These are phyloP conservation scores for Kluyveromyces dobzhanskii DNA, from an alignment of 805 yeast species.

Conservation along the genomic window DNA sequence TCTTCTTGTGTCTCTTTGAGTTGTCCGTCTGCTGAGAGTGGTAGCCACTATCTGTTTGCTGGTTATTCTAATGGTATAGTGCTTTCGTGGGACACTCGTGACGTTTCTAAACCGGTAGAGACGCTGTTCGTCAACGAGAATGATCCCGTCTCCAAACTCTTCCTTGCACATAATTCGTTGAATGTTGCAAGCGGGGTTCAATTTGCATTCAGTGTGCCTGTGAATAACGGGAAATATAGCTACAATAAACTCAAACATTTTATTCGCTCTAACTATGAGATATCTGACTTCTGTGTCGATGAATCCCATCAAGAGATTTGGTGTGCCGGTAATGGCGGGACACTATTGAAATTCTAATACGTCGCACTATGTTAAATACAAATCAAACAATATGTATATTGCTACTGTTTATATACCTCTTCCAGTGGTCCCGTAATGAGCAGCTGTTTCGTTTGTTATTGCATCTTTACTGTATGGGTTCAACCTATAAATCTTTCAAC, in stretches of 20 bases:
- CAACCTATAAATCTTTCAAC: too few relatives aligned
- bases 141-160: constrained; percentile 15
- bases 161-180: constrained; percentile 6
- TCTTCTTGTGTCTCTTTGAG: constrained; percentile 17
- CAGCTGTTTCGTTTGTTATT: too few relatives aligned
- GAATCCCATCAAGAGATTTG: background rate
- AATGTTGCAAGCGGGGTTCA: constrained; percentile 15
- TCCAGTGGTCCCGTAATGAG: too few relatives aligned
- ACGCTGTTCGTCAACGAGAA: constrained; percentile 12
- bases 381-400: too few relatives aligned
- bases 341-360: background rate
- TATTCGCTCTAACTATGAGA: background rate
- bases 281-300: constrained; percentile 2
- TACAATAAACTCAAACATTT: background rate
- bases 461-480: too few relatives aligned
- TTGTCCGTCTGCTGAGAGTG: background rate
- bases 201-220: constrained; percentile 16
- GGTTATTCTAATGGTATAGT: constrained; percentile 32
- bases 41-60: constrained; percentile 15
- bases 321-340: constrained; percentile 1
- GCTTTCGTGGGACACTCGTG: constrained; percentile 36
- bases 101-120: constrained; percentile 10
- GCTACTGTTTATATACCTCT: too few relatives aligned
- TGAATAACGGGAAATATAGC: constrained; percentile 13
- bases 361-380: too few relatives aligned